Evolutionary conservation across 2,329 filamentous ascomycete genomes (phyloP), one percentile per base, ranked within the genome.

Genomic region (Coleophoma eucalyptorum): DNA sequence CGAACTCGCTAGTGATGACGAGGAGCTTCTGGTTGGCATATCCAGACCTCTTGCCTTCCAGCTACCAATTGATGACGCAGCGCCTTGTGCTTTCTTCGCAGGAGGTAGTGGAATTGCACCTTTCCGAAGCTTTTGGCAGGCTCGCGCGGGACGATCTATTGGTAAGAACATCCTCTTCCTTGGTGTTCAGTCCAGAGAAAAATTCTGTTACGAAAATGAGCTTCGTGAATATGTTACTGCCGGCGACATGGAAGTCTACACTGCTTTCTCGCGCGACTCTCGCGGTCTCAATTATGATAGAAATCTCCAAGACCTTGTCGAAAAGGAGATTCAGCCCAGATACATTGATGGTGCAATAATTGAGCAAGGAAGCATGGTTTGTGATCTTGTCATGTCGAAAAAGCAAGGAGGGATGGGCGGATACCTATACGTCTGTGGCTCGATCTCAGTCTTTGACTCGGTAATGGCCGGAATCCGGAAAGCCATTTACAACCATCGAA

Each of bases 371-470:
- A 69, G 70, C 0, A 71, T 68, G 0, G 70, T 81, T 7, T 78
- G 76, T 31, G 78, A 80, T 47, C 66, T 80, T 15, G 75, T 80
- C 48, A 80, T 80, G 76, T 77, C 73, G 0, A 81, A 79, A 65
- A 78, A 75, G 42, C 75, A 78, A 43, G 77, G 77, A 4, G 76
- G 77, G 0, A 63, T 75, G 1, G 73, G 72, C 15, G 73, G 72
- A 0, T 72, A 76, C 48, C 64, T 78, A 2, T 78, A 76, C 52
- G 69, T 77, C 13, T 78, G 74, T 55, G 75, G 75, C 4, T 77
- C 73, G 0, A 68, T 76, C 5, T 67, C 72, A 3, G 73, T 71
- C 13, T 81, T 70, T 56, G 77, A 81, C 57, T 78, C 77, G 0
- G 76, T 81, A 43, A 79, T 81, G 72, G 74, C 67, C 5, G 78